Conservation (phyloP, 192 early-diverging fungal genomes). For the Pilaira anomala region DNA sequence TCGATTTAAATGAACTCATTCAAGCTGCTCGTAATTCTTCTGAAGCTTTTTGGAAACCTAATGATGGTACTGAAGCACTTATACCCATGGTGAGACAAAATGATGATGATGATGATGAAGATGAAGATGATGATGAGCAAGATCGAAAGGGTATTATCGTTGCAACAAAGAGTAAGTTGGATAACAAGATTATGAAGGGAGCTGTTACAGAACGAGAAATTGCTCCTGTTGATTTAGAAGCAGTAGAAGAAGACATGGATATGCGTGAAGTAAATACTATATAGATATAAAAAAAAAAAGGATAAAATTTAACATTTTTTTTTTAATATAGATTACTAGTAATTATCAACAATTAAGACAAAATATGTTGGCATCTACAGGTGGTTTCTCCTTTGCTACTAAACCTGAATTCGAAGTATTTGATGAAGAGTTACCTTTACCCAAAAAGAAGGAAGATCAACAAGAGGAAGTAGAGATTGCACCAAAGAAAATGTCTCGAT, state of each 20-base stretch:
- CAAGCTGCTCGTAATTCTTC: not conserved
- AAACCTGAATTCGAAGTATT: conserved; percentile 33
- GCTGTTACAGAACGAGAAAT: conserved; percentile 44
- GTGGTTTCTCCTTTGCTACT: conserved; percentile 25
- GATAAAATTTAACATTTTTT: not conserved
- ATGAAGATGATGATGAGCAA: conserved; percentile 12
- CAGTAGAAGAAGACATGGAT: conserved; percentile 49
- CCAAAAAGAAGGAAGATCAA: conserved; percentile 16
- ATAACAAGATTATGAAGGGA: conserved; percentile 42
- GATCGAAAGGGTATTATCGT: conserved; percentile 13
- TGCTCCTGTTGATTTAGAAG: conserved; percentile 44
- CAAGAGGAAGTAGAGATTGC: conserved; percentile 6
- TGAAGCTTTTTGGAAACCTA: conserved; percentile 9
- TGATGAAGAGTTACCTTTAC: conserved; percentile 35
- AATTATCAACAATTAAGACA: conserved; percentile 29
- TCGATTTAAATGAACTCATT: conserved; percentile 18
- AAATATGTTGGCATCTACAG: conserved; percentile 30
- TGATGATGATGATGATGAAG: not conserved
- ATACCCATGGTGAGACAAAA: not conserved
- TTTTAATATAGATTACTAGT: conserved; percentile 20
- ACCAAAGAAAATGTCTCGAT: conserved; percentile 25
- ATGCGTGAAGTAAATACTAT: conserved; percentile 39
- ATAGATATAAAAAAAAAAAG: not conserved
- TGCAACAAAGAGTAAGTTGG: conserved; percentile 29
- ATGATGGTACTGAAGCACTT: not conserved